Base-by-base conservation (phyloP, 2,329 filamentous ascomycete species). In the Pestalotiopsis sp. region DNA sequence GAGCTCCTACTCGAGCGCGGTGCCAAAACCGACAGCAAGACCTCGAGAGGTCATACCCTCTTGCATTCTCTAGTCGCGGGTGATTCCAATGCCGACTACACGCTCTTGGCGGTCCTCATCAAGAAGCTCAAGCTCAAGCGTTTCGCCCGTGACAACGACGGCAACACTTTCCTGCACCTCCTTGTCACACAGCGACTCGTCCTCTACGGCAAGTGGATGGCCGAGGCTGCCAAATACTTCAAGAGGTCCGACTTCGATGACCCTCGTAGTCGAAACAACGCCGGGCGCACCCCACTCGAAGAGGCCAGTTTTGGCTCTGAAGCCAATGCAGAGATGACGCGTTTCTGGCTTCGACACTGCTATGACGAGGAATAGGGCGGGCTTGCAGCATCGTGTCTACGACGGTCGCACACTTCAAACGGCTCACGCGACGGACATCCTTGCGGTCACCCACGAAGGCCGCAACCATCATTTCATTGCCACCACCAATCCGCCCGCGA, bases 111-210 rank as follows among this genome's bases (percentile, higher is more conserved):
- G 12, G 52, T 14, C 45, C 27, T 66, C 23, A 60, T 66, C 64
- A 3, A 45, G 20, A 4, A 45, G 12, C 20, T 12, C 39, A 36
- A 38, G 14, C 39, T 66, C 6, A 14, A 52, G 11, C 64, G 52
- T 17, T 38, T 41, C 25, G 55, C 64, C 11, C 6, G 17, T 4
- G 64, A 66, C 27, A 23, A 45, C 4, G 20, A 45, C n/a, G 52
- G 64, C 45, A 59, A 59, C 17, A 66, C 64, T 9, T 66, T 66
- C 39, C 49, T 66, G 12, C 64, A 66, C 20, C 17, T 31, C 17
- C 52, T 60, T 7, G 14, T 52, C n/a, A 41, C 52, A 9, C 27
- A 23, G 52, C 14, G 17, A 23, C 23, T 66, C 39, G 14, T 4
- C 9, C 13, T 23, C 13, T 60, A n/a, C 14, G 14, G 23, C 23